Percentiles rank a stretch among this genome's conserved stretches.
Conservation (phyloP, 2,329 filamentous ascomycete genomes). For the Penicillium sp. region DNA sequence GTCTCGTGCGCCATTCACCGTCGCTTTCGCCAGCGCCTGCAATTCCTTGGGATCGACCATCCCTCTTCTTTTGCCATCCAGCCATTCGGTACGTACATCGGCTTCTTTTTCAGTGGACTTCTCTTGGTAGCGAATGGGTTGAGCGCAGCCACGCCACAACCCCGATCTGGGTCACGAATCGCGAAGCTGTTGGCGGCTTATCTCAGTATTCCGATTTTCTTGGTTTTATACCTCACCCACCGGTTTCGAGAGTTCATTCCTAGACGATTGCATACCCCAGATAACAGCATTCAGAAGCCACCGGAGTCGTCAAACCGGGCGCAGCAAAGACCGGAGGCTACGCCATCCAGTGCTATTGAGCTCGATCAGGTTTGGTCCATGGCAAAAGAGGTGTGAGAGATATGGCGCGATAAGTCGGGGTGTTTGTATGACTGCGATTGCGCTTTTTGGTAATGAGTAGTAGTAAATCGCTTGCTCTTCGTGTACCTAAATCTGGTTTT, state of each 20-base stretch:
- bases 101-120: constrained; percentile 50
- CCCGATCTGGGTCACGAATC: constrained; percentile 50
- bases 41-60: constrained; percentile 33
- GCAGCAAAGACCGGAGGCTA: neutral
- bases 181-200: constrained; percentile 57
- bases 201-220: constrained; percentile 57
- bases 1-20: constrained; percentile 55
- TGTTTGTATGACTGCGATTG: too few species aligned
- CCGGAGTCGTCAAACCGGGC: too few species aligned
- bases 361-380: constrained; percentile 10
- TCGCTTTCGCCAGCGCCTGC: constrained; percentile 47
- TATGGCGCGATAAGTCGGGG: too few species aligned
- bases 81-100: constrained; percentile 60
- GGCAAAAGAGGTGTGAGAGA: constrained; percentile 7
- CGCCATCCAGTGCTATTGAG: constrained; percentile 5
- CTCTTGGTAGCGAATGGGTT: constrained; percentile 68
- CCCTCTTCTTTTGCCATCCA: constrained; percentile 51
- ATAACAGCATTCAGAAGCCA: neutral
- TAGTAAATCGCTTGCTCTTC: too few species aligned
- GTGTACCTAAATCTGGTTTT: too few species aligned
- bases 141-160: constrained; percentile 56
- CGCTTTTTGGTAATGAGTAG: too few species aligned
- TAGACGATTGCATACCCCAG: constrained; percentile 3
- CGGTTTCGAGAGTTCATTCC: constrained; percentile 29
- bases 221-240: constrained; percentile 51